Base-by-base conservation (phyloP, 1,284 basidiomycete species). In the Ceratobasidium sp. region DNA sequence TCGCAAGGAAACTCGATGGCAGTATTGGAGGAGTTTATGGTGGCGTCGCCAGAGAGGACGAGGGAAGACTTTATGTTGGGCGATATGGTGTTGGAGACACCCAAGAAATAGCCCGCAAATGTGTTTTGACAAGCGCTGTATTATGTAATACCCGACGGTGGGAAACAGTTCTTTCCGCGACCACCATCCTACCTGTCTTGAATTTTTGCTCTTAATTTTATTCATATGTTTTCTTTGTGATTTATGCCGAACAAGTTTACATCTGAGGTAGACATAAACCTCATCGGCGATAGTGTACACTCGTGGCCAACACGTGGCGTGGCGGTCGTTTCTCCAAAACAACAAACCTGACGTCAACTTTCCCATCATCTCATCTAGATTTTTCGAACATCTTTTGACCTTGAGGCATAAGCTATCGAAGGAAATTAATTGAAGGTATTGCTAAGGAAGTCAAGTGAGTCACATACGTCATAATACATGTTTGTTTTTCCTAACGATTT, bases 241-340 rank as follows among this genome's bases (percentile, higher is more conserved):
- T 38, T 38, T 38, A 38, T 11, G 11, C 11, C 11, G 35, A 38
- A 38, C 35, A 38, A 38, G 11, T 5, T 38, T 11, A 38, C 35
- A 38, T 38, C 35, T 38, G 35, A 38, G 35, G 35, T 38, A 38
- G 4, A 38, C 35, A 38, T 11, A 38, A 54, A 13, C 26, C 26
- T 23, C 26, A 23, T 54, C 52, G 28, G 14, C 52, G 26, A 28
- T 54, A 21, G 26, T 4, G 35, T 30, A 26, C 9, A 49, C 64
- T 67, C 64, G 64, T 52, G 64, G 50, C n/a, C 26, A 30, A 67
- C 64, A 67, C 64, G 64, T 67, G 64, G 35, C 44, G 14, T 30
- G 26, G 30, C 41, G 16, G 30, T 21, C 38, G 35, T 38, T 43
- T n/a, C 58, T 44, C 23, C 6, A 5, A 38, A 62, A n/a, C 44